phyloP scores from a whole-genome alignment of 306 rosid genomes.

The Vachellia collinsii region DNA sequence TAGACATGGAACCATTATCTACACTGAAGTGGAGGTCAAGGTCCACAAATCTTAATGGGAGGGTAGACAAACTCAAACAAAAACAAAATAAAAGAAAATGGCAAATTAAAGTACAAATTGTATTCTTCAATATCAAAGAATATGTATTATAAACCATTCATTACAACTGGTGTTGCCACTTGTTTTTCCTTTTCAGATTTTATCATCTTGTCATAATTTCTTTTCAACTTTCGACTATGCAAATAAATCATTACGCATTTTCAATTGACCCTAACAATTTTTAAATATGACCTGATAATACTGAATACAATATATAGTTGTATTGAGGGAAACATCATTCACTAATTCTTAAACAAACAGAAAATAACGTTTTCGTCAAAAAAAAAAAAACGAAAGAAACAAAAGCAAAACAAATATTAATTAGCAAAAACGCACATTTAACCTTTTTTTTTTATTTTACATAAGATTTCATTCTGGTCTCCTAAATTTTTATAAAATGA shows the following conservation, averaged over 20 bases:
- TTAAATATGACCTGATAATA: background rate
- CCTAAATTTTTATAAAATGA: too few relatives aligned
- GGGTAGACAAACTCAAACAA: background rate
- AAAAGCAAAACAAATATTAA: background rate
- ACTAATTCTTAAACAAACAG: background rate
- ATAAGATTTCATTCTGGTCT: too few relatives aligned
- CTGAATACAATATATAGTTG: background rate
- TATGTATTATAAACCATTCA: background rate
- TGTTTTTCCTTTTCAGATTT: background rate
- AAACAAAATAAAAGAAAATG: background rate
- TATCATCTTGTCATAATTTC: background rate
- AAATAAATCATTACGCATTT: background rate
- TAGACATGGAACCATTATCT: constrained; percentile 2
- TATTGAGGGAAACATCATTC: background rate
- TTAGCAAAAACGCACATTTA: too few relatives aligned
- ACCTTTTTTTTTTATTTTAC: too few relatives aligned
- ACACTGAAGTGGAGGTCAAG: background rate
- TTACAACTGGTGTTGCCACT: background rate
- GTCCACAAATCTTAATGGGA: background rate
- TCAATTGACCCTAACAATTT: background rate
- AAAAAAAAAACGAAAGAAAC: too few relatives aligned
- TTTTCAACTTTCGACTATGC: background rate
- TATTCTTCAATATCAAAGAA: background rate
- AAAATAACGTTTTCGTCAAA: background rate
- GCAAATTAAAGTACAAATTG: constrained; percentile 14